Base-by-base conservation (phyloP, 2,329 filamentous ascomycete genomes). In the Sporothrix sp. region DNA sequence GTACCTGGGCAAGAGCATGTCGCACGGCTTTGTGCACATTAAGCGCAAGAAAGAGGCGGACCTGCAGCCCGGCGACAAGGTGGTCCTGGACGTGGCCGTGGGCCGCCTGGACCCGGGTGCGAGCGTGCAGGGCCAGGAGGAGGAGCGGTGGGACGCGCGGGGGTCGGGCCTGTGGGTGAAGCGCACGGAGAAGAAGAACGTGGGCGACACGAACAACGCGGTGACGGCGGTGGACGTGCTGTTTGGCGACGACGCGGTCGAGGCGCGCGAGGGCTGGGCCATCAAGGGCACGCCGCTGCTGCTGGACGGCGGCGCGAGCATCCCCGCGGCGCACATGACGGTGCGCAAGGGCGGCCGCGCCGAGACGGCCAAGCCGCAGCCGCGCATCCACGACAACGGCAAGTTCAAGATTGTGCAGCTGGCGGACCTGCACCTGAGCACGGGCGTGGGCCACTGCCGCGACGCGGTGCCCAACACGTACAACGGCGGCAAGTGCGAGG, bases 341-440 rank as follows among this genome's bases (percentile, higher is more conserved):
- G 74, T 96, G 45, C 80, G 87, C 46, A 79, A 86, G 59, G 91
- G 93, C 2, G 71, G 74, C 10, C 47, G 78, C 79, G 20, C 70
- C 20, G 78, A 82, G 57, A 66, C 75, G 32, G 76, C 81, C 60
- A 89, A 84, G 64, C 85, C 86, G 1, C 71, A 80, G 35, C 86
- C 84, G 10, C 80, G 86, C 52, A 87, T 98, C 56, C 78, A 80
- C 38, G 88, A 94, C 55, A 88, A 93, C 63, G 93, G 91, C 27
- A 88, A 85, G 59, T 97, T 97, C 72, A 97, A 97, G 72, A 95
- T 98, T 57, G 81, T 98, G 76, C 93, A 98, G 68, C 74, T 95
- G 50, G 85, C 89, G n/a, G 93, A 98, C 69, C 70, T 97, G 54
- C 93, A 98, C 66, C 70, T 98, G 51, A 91, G 88, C 62, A 98